Base-by-base conservation (phyloP, 106 monocot genomes). In the Dendrobium chrysotoxum region DNA sequence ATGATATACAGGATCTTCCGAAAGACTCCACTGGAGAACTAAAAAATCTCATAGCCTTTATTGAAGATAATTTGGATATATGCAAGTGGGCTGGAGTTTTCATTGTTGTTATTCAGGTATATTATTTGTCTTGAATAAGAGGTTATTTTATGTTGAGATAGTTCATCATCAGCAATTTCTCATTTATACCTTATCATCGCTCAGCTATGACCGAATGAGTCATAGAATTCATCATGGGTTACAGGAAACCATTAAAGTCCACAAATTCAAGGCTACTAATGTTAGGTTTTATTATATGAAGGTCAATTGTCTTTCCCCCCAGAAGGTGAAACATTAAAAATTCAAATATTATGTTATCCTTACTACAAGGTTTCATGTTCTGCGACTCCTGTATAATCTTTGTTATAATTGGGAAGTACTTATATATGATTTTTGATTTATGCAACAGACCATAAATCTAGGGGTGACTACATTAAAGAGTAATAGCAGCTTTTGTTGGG, bases 1-100 rank as follows among this genome's bases (percentile, higher is more conserved):
- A 40, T 57, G 26, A 53, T 72, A 35, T 70, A 18, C 78, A 92
- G 92, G 86, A 89, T 72, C 82, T 92, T 86, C 92, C 92, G 20
- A 53, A 81, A 81, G 92, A 92, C 72, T 80, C 84, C 21, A 89
- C 92, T 64, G 92, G 89, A 83, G 89, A 92, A 81, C 76, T 92
- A 53, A 74, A 79, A 76, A 84, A 57, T 66, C 86, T 92, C 47
- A 79, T 81, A 35, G 64, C 80, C 66, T 89, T 92, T 86, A 75
- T 92, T 70, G 80, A 88, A 81, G 78, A 82, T 54, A 92, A 92
- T 82, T 28, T 86, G 10, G 84, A 82, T 81, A 58, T 89, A 31
- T 88, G 41, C 68, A 84, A 75, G 46, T 88, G 87, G 86, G 80
- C 79, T 83, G 84, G 77, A 20, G 31, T 84, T 45, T 55, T 80